Conservation (phyloP, 1,284 basidiomycete species). For the Tylopilus sp. region DNA sequence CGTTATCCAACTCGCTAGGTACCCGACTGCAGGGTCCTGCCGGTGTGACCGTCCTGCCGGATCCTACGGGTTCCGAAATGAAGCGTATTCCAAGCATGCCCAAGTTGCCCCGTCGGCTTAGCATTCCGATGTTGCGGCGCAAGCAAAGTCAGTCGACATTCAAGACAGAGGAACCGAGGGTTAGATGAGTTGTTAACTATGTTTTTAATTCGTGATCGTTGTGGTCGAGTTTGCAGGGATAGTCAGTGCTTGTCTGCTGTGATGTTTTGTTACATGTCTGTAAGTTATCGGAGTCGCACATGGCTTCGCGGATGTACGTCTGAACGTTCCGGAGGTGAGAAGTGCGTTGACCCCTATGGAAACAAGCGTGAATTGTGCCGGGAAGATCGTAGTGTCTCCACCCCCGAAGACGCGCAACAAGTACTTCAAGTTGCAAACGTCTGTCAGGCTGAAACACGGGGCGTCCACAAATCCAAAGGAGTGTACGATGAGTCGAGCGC, state of each 20-base stretch:
- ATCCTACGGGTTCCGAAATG: neutral
- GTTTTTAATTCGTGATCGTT: neutral
- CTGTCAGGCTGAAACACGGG: too few species aligned
- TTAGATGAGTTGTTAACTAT: neutral
- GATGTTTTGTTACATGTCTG: conserved; percentile 5
- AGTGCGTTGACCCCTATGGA: too few species aligned
- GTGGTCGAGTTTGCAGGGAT: neutral
- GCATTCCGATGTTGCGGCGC: conserved; percentile 31
- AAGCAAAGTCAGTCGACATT: conserved; percentile 21
- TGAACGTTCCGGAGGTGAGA: too few species aligned
- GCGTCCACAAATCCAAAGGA: too few species aligned
- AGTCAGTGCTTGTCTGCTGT: neutral
- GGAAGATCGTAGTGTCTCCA: too few species aligned
- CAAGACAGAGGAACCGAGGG: conserved; percentile 1
- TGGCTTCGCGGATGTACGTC: too few species aligned
- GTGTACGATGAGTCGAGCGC: too few species aligned
- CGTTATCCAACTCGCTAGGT: conserved; percentile 16
- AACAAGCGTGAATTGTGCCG: too few species aligned
- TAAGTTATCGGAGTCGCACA: neutral
- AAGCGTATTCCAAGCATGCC: conserved; percentile 25
- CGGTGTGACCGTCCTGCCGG: neutral
- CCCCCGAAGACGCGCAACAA: too few species aligned
- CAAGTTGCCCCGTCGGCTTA: conserved; percentile 28
- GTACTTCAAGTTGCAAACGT: too few species aligned
- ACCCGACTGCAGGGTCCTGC: neutral